Evolutionary conservation across 257 asterid species (phyloP).

Genomic region (Lycium ferocissimum): DNA sequence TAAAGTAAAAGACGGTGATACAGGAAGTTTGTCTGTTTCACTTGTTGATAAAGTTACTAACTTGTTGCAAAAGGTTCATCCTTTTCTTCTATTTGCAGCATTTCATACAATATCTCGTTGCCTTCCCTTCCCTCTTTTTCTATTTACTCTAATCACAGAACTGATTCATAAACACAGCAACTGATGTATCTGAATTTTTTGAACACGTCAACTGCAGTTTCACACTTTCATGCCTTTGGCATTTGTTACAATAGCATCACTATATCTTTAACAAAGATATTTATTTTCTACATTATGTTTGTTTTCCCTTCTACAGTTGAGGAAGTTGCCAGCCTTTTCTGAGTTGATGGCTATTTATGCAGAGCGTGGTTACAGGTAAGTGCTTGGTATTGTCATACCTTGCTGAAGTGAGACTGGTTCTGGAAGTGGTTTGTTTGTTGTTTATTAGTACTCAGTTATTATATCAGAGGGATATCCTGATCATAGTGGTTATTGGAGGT

Average conservation of each 20-base stretch:
- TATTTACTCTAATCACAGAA: neutral
- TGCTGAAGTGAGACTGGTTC: conserved; percentile 6
- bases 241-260: neutral
- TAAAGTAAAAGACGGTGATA: conserved; percentile 66
- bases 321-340: conserved; percentile 73
- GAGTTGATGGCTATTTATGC: conserved; percentile 71
- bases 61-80: conserved; percentile 71
- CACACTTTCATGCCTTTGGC: neutral
- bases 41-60: conserved; percentile 58
- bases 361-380: conserved; percentile 81
- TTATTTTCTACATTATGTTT: conserved; percentile 34
- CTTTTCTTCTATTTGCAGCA: conserved; percentile 18
- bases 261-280: conserved; percentile 24
- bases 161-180: neutral
- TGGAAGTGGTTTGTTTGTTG: conserved; percentile 23
- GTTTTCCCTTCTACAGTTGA: conserved; percentile 56
- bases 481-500: neutral
- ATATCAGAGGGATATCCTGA: neutral
- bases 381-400: conserved; percentile 29
- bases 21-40: conserved; percentile 77
- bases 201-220: neutral
- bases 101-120: conserved; percentile 5
- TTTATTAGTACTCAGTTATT: neutral
- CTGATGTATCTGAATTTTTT: neutral
- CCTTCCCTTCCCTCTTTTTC: neutral